These are phyloP conservation scores for Calonectria pseudoreteaudii DNA, from an alignment of 2,329 filamentous ascomycete species.

Conservation along the genomic window DNA sequence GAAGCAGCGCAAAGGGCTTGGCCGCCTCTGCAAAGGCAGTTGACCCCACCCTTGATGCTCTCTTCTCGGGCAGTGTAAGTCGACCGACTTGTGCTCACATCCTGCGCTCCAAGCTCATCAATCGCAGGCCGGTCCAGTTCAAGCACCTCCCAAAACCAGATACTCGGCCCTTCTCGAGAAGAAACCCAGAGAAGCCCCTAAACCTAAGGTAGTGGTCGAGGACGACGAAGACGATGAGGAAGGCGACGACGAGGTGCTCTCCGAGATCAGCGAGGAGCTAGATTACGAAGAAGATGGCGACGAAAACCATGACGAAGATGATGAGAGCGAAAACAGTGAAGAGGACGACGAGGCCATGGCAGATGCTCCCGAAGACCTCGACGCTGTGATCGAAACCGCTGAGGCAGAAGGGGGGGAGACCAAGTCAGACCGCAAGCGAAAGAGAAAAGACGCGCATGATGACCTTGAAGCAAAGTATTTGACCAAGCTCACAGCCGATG, in stretches of 20 bases:
- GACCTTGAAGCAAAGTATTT: constrained; percentile 79
- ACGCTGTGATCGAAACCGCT: constrained; percentile 49
- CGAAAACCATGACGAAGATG: constrained; percentile 40
- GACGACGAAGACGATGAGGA: constrained; percentile 47
- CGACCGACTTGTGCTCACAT: constrained; percentile 21
- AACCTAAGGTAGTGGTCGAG: constrained; percentile 44
- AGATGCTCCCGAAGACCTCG: constrained; percentile 49
- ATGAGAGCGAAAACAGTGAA: constrained; percentile 36
- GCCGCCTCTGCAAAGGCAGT: constrained; percentile 65
- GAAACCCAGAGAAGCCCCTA: constrained; percentile 46
- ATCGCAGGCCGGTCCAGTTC: constrained; percentile 63
- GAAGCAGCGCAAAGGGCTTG: constrained; percentile 53
- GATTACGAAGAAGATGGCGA: constrained; percentile 48
- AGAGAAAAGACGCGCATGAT: constrained; percentile 75
- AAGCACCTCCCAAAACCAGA: constrained; percentile 57
- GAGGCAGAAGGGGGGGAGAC: constrained; percentile 49
- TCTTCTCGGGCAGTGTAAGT: constrained; percentile 81
- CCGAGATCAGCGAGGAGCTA: constrained; percentile 49
- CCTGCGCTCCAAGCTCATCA: constrained; percentile 27
- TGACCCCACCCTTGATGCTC: constrained; percentile 76
- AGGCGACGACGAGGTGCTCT: constrained; percentile 48
- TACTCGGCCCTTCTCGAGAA: constrained; percentile 54
- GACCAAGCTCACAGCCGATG: constrained; percentile 70
- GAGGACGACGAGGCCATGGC: constrained; percentile 49
- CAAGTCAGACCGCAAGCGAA: constrained; percentile 69